Evolutionary conservation across 768 basidiomycete genomes (phyloP), one percentile per base, ranked within the genome.

Genomic region (Dictyophora rubrovolvata): DNA sequence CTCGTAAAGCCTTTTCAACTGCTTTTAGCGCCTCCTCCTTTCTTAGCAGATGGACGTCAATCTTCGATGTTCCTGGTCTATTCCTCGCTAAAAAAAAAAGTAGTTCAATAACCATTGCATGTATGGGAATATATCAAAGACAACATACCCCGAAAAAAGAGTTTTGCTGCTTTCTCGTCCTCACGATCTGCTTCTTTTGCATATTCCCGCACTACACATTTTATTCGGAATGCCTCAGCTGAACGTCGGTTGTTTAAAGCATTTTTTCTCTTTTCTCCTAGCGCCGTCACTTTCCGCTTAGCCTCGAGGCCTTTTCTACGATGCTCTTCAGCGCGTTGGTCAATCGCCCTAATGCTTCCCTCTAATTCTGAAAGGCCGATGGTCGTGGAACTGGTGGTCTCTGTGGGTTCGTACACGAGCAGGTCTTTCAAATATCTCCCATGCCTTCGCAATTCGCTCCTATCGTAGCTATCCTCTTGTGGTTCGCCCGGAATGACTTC

Each of bases 1-100:
- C 68, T 46, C 68, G 70, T 22, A 74, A 62, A 22, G 67, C 71
- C 49, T 67, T 55, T 61, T 72, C 71, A 5, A 70, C 67, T 53
- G 62, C 64, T 35, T 66, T 61, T 16, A 68, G 53, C 12, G 73
- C 73, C 47, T 74, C 73, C 16, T 56, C 54, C 12, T 67, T 60
- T 20, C 66, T 70, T 53, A 74, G 67, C 17, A 68, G 65, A 59
- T 73, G 73, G 3, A 74, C 71, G 36, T 74, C 73, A 53, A 74
- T 69, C 20, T 64, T 69, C 42, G 67, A 69, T 1, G 69, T 65
- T 28, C 65, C 63, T 0, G 62, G 72, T 70, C 72, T 53, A 23
- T 53, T 16, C 22, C 34, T 37, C 22, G 48, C 17, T 42, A 17
- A 2, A 59, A 20, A 11, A 37, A 56, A 6, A 16, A 2, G 7